Evolutionary conservation across 768 basidiomycete genomes (phyloP), one percentile per base, ranked within the genome.

Genomic region (Psilocybe cyanescens): DNA sequence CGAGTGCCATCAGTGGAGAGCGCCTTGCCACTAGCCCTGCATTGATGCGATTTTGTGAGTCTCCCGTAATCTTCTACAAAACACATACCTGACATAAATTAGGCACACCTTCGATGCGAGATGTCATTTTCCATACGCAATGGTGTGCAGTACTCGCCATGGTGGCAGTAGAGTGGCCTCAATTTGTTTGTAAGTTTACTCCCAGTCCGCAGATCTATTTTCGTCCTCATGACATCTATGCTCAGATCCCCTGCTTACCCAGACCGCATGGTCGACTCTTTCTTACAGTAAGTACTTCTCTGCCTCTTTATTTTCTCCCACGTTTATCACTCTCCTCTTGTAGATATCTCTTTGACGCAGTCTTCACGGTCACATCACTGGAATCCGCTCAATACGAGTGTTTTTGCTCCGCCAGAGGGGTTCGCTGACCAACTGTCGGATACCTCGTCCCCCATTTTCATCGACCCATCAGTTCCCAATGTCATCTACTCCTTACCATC

Each of bases 141-240:
- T 98, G 92, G 91, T 93, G 91, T 72, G 85, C 93, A 44, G 84
- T 89, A 33, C 79, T 99, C 12, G 88, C 87, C 33, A 96, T 97
- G 92, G 88, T 99, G 57, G 94, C 97, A 35, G 94, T 99, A 19
- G 84, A 93, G 71, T 99, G 97, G 97, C 97, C 97, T 0, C 79
- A 81, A 14, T 98, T 96, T 73, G 83, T 90, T 62, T 99, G 95
- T 95, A 68, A 66, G 91, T 83, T n/a, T 48, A 54, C 17, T 59
- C 57, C 59, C 57, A 58, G 50, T 24, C 31, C 56, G 17, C 14
- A 28, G 35, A 29, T 57, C 65, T 59, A 53, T 59, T 47, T 55
- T 63, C 7, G 53, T 60, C 54, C 35, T 65, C 55, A 41, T 53
- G 55, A 33, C n/a, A 45, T 48, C 57, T 55, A 67, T 60, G 62